These are phyloP conservation scores for Polytrichum commune DNA, from an alignment of 225 moss, liverwort and hornwort genomes.

Conservation along the genomic window DNA sequence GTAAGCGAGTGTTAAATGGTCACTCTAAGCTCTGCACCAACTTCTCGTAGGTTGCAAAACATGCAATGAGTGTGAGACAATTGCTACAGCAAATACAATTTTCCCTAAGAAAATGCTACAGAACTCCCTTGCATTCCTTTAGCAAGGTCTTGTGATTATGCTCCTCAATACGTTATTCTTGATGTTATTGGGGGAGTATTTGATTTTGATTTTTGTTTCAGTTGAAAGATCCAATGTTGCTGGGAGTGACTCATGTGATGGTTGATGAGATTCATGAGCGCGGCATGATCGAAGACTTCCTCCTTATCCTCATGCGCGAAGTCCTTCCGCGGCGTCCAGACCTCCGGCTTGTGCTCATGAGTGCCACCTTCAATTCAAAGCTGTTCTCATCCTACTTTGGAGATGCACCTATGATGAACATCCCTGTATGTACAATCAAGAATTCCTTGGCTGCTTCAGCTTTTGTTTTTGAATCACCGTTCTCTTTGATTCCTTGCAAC, in stretches of 20 bases:
- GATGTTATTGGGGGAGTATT: no score
- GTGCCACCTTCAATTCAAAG: slow-evolving; percentile 83
- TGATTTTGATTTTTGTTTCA: neutral
- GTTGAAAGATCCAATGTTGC: slow-evolving; percentile 70
- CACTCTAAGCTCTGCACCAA: no score
- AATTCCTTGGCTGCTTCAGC: no score
- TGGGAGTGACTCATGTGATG: slow-evolving; percentile 73
- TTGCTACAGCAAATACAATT: no score
- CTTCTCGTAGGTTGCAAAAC: no score
- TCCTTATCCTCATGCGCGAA: slow-evolving; percentile 66
- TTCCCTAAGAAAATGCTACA: no score
- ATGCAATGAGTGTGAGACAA: no score
- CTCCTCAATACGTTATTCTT: no score
- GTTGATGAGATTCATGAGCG: slow-evolving; percentile 95
- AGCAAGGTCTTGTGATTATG: no score
- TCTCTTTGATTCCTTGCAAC: neutral
- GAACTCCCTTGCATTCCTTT: no score
- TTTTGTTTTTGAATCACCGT: neutral
- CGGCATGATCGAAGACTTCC: slow-evolving; percentile 85
- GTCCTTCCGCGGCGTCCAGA: slow-evolving; percentile 55
- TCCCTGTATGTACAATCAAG: slow-evolving; percentile 38
- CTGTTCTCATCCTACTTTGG: slow-evolving; percentile 75
- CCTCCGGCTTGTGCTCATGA: slow-evolving; percentile 69
- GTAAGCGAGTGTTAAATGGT: no score
- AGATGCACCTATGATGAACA: slow-evolving; percentile 71